Evolutionary conservation across 371 early-diverging fungal genomes (phyloP).

Genomic region (Mortierella sp.): DNA sequence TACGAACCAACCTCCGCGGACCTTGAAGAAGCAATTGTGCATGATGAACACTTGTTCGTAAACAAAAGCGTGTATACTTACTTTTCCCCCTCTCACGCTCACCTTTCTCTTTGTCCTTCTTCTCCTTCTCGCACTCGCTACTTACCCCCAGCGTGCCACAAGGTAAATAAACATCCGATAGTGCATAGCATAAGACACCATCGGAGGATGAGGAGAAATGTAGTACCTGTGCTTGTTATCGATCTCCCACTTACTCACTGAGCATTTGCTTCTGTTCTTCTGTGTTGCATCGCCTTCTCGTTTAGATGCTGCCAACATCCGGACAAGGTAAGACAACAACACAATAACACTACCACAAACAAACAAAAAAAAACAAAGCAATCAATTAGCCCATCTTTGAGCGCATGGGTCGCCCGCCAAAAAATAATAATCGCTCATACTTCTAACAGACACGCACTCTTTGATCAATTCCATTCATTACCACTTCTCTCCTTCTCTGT

Average conservation of each 20-base stretch:
- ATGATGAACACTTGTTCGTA: no score
- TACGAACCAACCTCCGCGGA: no score
- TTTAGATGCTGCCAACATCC: slow-evolving; percentile 11
- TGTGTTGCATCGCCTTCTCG: not conserved
- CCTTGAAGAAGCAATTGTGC: no score
- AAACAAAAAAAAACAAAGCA: not conserved
- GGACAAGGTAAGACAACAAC: slow-evolving; percentile 2
- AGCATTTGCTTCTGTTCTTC: not conserved
- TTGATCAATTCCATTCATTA: not conserved
- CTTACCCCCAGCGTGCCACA: slow-evolving; percentile 19
- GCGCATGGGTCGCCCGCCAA: not conserved
- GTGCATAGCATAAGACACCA: not conserved
- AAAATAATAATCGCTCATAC: not conserved
- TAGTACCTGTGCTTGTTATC: not conserved
- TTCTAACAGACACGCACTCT: no score
- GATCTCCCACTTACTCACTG: not conserved
- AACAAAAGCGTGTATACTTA: no score
- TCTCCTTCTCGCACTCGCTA: not conserved
- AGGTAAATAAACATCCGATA: slow-evolving; percentile 26
- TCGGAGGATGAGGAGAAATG: not conserved
- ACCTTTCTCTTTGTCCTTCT: not conserved
- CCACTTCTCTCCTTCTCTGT: not conserved
- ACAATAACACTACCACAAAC: not conserved
- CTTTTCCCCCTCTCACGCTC: not conserved
- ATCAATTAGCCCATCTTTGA: not conserved